Base-by-base conservation (phyloP, 768 basidiomycete genomes). In the Exidia glandulosa region DNA sequence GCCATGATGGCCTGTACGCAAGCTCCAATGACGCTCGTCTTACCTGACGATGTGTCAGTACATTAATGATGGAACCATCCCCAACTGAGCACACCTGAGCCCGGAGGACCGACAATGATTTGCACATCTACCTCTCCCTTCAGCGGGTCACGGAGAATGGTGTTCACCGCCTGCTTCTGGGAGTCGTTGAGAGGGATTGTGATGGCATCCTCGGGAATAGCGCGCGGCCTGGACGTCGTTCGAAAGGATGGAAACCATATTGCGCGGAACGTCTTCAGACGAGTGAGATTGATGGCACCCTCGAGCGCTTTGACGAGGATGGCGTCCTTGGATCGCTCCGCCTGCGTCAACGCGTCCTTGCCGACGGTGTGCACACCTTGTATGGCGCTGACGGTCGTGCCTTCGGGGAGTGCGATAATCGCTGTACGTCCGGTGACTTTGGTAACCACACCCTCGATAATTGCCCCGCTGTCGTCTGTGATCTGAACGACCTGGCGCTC, bases 1-100 rank as follows among this genome's bases (percentile, higher is more conserved):
- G 41, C 41, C 41, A 45, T 45, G 41, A 45, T 14, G 19, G 68
- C 64, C 23, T 70, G 66, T 0, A 74, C 74, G 54, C 66, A 65
- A 5, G 79, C 74, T 12, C 83, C 81, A 70, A 88, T 88, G 2
- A 87, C 86, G 47, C 83, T 82, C 0, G 86, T 88, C 67, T 88
- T 88, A 23, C 86, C 86, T 59, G 84, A 45, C 6, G 19, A 14
- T 45, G 41, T 19, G 6, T 12, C 12, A 61, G 23, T 60, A 58
- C 4, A 58, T 62, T 25, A n/a, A 12, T 16, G 33, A 10, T 32
- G 45, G 23, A 23, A n/a, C 25, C 4, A 56, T 23, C 12, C 56
- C 4, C 32, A 9, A 27, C 32, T 31, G 29, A 23, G 55, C 29
- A 33, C n/a, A 6, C 25, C 23, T 52, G 32, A 50, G 59, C 61